These are phyloP conservation scores for Aspergillus cristatus DNA, from an alignment of 495 filamentous ascomycete genomes.

Conservation along the genomic window DNA sequence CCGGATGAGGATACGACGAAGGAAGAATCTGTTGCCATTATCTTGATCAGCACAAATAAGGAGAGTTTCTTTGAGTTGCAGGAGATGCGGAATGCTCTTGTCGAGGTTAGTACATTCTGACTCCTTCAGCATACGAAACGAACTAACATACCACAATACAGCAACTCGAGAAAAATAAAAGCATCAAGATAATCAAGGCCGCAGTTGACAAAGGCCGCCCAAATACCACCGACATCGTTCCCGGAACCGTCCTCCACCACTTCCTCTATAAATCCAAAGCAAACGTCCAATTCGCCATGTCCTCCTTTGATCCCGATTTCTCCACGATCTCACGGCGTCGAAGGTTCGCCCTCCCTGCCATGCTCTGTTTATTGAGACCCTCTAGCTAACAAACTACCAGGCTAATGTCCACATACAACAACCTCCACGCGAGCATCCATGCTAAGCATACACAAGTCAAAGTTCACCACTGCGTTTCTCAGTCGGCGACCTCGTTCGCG, in stretches of 20 bases:
- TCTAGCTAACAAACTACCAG: constrained; percentile 28
- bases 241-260: constrained; percentile 71
- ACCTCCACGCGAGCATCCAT: constrained; percentile 75
- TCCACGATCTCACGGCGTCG: constrained; percentile 53
- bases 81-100: constrained; percentile 71
- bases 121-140: not conserved
- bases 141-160: constrained; percentile 8
- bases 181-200: constrained; percentile 61
- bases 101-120: constrained; percentile 48
- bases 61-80: constrained; percentile 88
- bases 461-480: constrained; percentile 67
- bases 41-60: constrained; percentile 87
- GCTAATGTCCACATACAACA: constrained; percentile 75
- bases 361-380: not conserved
- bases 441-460: constrained; percentile 75
- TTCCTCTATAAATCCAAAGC: constrained; percentile 89
- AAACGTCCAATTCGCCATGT: constrained; percentile 95
- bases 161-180: constrained; percentile 66
- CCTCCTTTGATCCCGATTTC: constrained; percentile 68
- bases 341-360: constrained; percentile 30
- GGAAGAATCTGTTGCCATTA: constrained; percentile 75
- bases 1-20: constrained; percentile 32
- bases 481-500: constrained; percentile 67
- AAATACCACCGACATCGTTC: constrained; percentile 61
- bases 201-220: constrained; percentile 66